Conservation (phyloP, 2,329 filamentous ascomycete species). For the Akanthomyces muscarius region DNA sequence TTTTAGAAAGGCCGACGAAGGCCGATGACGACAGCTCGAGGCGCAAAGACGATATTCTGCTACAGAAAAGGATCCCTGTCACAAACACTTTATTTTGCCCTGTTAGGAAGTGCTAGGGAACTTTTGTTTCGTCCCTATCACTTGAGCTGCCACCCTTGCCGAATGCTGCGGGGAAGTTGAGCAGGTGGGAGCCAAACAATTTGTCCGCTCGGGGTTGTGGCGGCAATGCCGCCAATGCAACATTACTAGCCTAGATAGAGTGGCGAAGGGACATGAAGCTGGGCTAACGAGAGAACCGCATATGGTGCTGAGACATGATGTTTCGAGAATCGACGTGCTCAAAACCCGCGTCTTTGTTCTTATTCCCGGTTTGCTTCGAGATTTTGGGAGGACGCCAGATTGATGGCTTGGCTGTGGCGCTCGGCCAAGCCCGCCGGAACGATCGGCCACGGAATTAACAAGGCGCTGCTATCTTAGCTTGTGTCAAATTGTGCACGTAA, state of each 20-base stretch:
- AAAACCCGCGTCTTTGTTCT: no score
- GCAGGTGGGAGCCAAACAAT: no score
- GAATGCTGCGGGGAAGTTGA: background rate
- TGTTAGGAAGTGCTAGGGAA: background rate
- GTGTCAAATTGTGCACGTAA: no score
- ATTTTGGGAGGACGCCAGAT: background rate
- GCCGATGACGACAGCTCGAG: background rate
- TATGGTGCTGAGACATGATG: no score
- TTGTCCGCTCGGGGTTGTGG: no score
- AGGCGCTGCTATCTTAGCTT: background rate
- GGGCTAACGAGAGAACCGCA: no score
- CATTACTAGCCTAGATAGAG: no score
- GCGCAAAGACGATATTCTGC: constrained; percentile 4
- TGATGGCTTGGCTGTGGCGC: background rate
- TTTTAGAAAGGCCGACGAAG: no score
- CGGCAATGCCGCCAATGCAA: no score
- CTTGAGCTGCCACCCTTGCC: background rate
- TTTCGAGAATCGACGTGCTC: no score
- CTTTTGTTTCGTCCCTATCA: background rate
- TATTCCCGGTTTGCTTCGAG: background rate
- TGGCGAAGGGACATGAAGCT: no score
- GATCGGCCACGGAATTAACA: constrained; percentile 3
- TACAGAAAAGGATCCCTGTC: background rate
- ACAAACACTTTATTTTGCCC: background rate
- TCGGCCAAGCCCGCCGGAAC: constrained; percentile 7